A percentile compares a stretch with the other conserved stretches of the same genome.
phyloP scores from a whole-genome alignment of 1,284 basidiomycete species.

The Cryptococcus sp. region DNA sequence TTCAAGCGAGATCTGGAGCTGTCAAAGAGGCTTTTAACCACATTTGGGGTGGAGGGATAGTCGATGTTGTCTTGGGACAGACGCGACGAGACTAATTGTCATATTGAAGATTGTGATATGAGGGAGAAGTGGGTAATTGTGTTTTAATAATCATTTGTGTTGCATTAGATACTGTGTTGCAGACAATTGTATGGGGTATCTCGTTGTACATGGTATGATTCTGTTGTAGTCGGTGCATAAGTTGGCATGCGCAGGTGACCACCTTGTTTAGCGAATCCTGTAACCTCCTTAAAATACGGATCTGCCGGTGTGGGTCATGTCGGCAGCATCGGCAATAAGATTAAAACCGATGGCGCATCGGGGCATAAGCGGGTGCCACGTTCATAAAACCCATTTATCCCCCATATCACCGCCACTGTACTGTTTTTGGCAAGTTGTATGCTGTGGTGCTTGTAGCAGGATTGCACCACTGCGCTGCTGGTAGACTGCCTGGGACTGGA shows the following conservation, averaged over 20 bases:
- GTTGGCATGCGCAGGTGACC: no score
- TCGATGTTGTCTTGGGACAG: constrained; percentile 39
- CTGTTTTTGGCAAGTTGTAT: not conserved
- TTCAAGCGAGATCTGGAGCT: constrained; percentile 34
- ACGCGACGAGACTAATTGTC: not conserved
- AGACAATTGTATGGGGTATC: no score
- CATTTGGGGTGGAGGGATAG: constrained; percentile 40
- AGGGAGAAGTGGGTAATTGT: not conserved
- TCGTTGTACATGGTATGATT: no score
- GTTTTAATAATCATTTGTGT: no score
- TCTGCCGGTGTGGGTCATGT: no score
- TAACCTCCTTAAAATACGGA: no score
- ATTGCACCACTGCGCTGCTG: no score
- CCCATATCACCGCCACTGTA: not conserved
- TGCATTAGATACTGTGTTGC: no score
- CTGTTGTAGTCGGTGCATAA: no score
- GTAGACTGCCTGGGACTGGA: no score
- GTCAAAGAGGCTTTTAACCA: constrained; percentile 39
- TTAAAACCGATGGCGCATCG: not conserved
- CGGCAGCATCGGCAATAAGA: not conserved
- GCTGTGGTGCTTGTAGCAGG: not conserved
- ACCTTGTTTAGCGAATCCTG: no score
- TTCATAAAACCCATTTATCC: not conserved
- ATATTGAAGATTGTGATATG: no score
- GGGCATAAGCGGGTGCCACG: not conserved